Conservation (phyloP, 305 asterid genomes). For the Fraxinus greggii region DNA sequence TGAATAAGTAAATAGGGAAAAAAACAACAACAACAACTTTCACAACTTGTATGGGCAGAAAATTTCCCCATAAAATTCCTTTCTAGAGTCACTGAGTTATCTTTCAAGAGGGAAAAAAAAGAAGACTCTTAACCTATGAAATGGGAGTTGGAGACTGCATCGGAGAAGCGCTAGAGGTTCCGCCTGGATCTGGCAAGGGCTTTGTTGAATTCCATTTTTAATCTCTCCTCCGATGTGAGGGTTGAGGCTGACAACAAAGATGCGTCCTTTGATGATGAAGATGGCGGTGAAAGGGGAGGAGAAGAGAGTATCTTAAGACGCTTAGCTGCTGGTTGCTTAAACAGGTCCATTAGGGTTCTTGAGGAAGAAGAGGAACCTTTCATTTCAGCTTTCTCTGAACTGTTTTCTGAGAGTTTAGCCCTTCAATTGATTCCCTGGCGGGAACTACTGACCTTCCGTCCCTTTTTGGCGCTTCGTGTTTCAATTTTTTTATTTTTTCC, state of each 20-base stretch:
- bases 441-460: neutral
- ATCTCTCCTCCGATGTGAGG: constrained; percentile 57
- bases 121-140: constrained; percentile 15
- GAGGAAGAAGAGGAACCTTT: constrained; percentile 33
- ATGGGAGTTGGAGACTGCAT: constrained; percentile 45
- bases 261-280: constrained; percentile 21
- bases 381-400: neutral
- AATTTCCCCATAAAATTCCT: neutral
- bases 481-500: neutral
- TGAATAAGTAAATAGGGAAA: neutral
- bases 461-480: neutral
- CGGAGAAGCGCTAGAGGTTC: constrained; percentile 67
- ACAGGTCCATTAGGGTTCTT: constrained; percentile 69
- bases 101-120: neutral
- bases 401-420: neutral
- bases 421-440: neutral
- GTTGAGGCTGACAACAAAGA: constrained; percentile 28
- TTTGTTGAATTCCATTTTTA: constrained; percentile 62
- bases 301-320: constrained; percentile 61
- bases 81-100: neutral
- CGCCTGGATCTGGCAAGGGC: constrained; percentile 75
- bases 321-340: constrained; percentile 74
- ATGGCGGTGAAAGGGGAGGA: constrained; percentile 27
- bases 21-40: no score
- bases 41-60: neutral